A percentile compares a stretch with the other conserved stretches of the same genome.
Conservation (phyloP, 306 rosid genomes). For the Malus orientalis region DNA sequence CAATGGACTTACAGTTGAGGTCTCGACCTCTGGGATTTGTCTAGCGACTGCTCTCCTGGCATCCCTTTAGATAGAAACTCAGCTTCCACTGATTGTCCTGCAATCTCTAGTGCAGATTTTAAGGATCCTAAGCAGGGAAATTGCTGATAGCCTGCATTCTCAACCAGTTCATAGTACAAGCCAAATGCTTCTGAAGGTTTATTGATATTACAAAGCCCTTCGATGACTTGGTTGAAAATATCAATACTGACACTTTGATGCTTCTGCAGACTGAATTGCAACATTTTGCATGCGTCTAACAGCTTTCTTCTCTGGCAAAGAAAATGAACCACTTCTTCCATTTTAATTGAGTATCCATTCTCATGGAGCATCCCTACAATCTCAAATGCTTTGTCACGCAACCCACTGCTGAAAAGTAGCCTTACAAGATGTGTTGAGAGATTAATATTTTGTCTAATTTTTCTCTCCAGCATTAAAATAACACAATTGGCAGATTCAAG, state of each 20-base stretch:
- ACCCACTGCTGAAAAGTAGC: conserved; percentile 56
- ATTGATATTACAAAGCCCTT: conserved; percentile 45
- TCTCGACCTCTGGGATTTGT: conserved; percentile 16
- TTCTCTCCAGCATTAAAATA: conserved; percentile 59
- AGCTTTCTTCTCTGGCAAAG: conserved; percentile 46
- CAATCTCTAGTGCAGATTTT: conserved; percentile 41
- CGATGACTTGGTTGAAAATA: conserved; percentile 36
- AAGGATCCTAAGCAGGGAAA: conserved; percentile 47
- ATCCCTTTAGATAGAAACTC: conserved; percentile 58
- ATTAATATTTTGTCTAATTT: conserved; percentile 59
- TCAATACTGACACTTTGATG: conserved; percentile 29
- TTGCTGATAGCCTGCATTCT: conserved; percentile 45
- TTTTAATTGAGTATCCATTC: conserved; percentile 56
- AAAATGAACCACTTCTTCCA: conserved; percentile 45
- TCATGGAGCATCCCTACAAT: conserved; percentile 43
- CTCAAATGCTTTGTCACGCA: conserved; percentile 47
- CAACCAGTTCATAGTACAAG: conserved; percentile 56
- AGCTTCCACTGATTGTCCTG: conserved; percentile 53
- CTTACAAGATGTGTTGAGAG: conserved; percentile 48
- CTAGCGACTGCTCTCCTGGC: conserved; percentile 6
- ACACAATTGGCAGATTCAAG: conserved; percentile 48
- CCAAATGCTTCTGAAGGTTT: conserved; percentile 67
- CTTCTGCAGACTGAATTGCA: conserved; percentile 49
- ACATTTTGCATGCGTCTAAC: conserved; percentile 49
- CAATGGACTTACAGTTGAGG: conserved; percentile 17